Evolutionary conservation across 2,329 filamentous ascomycete species (phyloP), one percentile per base, ranked within the genome.

Genomic region (Fusarium anguioides): DNA sequence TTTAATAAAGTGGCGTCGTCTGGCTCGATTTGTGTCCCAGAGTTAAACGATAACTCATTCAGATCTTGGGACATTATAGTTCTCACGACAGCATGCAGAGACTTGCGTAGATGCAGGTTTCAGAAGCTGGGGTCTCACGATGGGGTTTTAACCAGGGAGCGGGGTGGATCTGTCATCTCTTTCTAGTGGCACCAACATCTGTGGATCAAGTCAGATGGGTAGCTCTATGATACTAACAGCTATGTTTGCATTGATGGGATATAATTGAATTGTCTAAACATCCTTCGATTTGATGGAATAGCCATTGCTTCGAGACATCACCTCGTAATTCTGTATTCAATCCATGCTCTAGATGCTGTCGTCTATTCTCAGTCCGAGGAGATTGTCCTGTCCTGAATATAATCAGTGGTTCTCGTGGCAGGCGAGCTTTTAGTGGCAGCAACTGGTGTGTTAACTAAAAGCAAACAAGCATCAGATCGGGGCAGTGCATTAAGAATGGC

Each of bases 401-500:
- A 4, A 26, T 7, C 6, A 7, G 14, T 14, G 14, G 20, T 24
- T 12, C 7, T 29, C 24, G 29, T 35, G 31, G n/a, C 23, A 20
- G 21, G 33, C 21, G 14, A 31, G 26, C 29, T 45, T n/a, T 10
- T 20, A 15, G 15, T 9, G 6, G n/a, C 6, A 21, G 24, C 18
- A 17, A 29, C 27, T 24, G 7, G 20, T 18, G 44, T 17, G 14
- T 21, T 18, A 17, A 21, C 35, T 12, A 6, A 14, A 29, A 23
- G 18, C 29, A 3, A 15, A 21, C 18, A 24, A 23, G n/a, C n/a
- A n/a, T n/a, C 24, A 8, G 10, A 41, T 27, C 18, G 52, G 36
- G 58, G 58, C 58, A 60, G 40, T 60, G 58, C 35, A 17, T 14
- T n/a, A 15, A 36, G 18, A 14, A 11, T 23, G 49, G 7, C 58